phyloP scores from a whole-genome alignment of 768 basidiomycete genomes.

The Mycena crocata region DNA sequence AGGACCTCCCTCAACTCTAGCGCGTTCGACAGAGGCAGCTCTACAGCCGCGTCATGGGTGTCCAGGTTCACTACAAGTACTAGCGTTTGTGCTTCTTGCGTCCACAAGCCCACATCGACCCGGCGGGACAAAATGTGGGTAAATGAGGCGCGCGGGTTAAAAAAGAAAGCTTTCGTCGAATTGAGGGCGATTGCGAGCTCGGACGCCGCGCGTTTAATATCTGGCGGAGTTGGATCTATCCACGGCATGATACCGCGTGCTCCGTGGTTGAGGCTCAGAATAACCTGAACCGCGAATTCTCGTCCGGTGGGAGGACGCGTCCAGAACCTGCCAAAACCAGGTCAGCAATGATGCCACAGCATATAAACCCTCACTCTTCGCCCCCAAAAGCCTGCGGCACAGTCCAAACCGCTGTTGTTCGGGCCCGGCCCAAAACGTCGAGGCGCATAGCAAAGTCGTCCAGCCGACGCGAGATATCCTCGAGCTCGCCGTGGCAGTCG shows the following conservation, averaged over 20 bases:
- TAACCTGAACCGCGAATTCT: slow-evolving; percentile 63
- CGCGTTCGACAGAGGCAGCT: slow-evolving; percentile 13
- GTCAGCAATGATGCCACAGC: background rate
- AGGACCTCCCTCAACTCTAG: slow-evolving; percentile 18
- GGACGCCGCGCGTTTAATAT: slow-evolving; percentile 51
- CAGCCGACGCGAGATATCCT: slow-evolving; percentile 62
- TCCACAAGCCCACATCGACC: slow-evolving; percentile 50
- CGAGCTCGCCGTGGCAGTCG: slow-evolving; percentile 64
- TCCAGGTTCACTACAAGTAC: slow-evolving; percentile 49
- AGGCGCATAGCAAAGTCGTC: slow-evolving; percentile 58
- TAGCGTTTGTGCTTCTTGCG: slow-evolving; percentile 43
- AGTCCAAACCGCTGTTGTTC: slow-evolving; percentile 63
- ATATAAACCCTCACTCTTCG: slow-evolving; percentile 34
- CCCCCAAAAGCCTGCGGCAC: slow-evolving; percentile 71
- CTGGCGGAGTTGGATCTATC: slow-evolving; percentile 54
- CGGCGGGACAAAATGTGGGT: slow-evolving; percentile 31
- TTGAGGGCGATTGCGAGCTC: slow-evolving; percentile 45
- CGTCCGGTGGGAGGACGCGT: slow-evolving; percentile 57
- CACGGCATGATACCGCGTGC: slow-evolving; percentile 57
- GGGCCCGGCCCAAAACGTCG: slow-evolving; percentile 58
- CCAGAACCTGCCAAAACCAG: slow-evolving; percentile 57
- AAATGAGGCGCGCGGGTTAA: slow-evolving; percentile 42
- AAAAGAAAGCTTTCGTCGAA: slow-evolving; percentile 42
- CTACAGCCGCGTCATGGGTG: slow-evolving; percentile 30
- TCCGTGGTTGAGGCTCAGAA: slow-evolving; percentile 65